A percentile compares a stretch with the other conserved stretches of the same genome.
Conservation (phyloP, 805 yeast genomes). For the Metschnikowia borealis region DNA sequence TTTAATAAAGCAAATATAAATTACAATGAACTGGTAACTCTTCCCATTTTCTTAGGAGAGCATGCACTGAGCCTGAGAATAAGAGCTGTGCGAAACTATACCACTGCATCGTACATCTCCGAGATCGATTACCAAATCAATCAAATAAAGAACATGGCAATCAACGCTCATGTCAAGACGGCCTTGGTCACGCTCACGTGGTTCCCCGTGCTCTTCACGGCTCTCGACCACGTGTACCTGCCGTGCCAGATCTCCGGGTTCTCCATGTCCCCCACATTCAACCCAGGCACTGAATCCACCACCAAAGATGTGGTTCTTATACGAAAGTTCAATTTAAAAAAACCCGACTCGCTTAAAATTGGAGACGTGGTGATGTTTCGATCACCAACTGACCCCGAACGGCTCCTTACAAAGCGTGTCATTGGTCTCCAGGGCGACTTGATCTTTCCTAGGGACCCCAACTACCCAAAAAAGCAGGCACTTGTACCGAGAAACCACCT, state of each 20-base stretch:
- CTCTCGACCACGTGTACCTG: conserved; percentile 67
- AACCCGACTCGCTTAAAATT: conserved; percentile 43
- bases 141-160: neutral
- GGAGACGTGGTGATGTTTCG: conserved; percentile 76
- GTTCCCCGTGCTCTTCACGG: conserved; percentile 74
- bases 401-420: conserved; percentile 73
- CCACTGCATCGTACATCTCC: no score
- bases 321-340: conserved; percentile 57
- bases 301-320: conserved; percentile 61
- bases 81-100: neutral
- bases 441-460: conserved; percentile 52
- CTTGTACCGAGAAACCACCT: conserved; percentile 73
- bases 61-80: no score
- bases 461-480: conserved; percentile 62
- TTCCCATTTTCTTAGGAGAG: no score
- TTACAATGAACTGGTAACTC: no score
- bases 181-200: conserved; percentile 44
- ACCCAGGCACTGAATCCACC: conserved; percentile 53
- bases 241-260: conserved; percentile 72
- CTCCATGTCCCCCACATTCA: conserved; percentile 87
- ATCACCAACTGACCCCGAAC: conserved; percentile 78
- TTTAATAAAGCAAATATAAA: no score
- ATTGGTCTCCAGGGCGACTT: conserved; percentile 72
- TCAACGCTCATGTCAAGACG: conserved; percentile 17
- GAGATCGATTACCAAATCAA: no score